phyloP scores from a whole-genome alignment of 257 asterid genomes.

The Forsythia viridissima region DNA sequence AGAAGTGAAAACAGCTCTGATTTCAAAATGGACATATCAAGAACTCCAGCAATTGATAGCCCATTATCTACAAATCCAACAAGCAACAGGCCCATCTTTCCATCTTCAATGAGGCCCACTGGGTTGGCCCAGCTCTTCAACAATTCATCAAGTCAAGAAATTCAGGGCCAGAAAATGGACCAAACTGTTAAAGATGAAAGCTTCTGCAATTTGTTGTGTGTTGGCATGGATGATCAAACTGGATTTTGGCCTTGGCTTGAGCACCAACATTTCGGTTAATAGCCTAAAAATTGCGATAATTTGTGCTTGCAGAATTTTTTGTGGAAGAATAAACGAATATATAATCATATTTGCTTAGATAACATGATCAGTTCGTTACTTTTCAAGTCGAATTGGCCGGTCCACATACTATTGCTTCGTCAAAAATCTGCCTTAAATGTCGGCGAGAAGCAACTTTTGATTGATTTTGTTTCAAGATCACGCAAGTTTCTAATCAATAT shows the following conservation, averaged over 20 bases:
- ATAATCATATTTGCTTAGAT: too few species aligned
- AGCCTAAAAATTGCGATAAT: too few species aligned
- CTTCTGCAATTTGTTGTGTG: slow-evolving; percentile 42
- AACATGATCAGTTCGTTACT: too few species aligned
- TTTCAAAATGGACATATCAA: slow-evolving; percentile 47
- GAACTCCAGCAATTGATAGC: slow-evolving; percentile 44
- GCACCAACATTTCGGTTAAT: slow-evolving; percentile 41
- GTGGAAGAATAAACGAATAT: too few species aligned
- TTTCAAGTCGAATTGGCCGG: too few species aligned
- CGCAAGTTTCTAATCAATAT: too few species aligned
- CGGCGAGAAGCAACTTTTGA: too few species aligned
- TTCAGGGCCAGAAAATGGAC: slow-evolving; percentile 18
- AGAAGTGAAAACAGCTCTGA: slow-evolving; percentile 61
- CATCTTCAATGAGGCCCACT: slow-evolving; percentile 33
- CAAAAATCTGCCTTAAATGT: too few species aligned
- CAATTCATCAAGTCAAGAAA: slow-evolving; percentile 33
- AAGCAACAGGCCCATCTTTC: slow-evolving; percentile 40
- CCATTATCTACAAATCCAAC: slow-evolving; percentile 31
- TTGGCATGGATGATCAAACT: slow-evolving; percentile 42
- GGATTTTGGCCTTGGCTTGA: slow-evolving; percentile 59
- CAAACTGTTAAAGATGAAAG: slow-evolving; percentile 38
- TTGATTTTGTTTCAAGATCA: too few species aligned
- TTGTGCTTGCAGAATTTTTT: too few species aligned
- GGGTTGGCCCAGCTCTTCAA: slow-evolving; percentile 32
- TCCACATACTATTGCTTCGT: too few species aligned